Evolutionary conservation across 2,329 filamentous ascomycete species (phyloP), one percentile per base, ranked within the genome.

Genomic region (Colletotrichum godetiae): DNA sequence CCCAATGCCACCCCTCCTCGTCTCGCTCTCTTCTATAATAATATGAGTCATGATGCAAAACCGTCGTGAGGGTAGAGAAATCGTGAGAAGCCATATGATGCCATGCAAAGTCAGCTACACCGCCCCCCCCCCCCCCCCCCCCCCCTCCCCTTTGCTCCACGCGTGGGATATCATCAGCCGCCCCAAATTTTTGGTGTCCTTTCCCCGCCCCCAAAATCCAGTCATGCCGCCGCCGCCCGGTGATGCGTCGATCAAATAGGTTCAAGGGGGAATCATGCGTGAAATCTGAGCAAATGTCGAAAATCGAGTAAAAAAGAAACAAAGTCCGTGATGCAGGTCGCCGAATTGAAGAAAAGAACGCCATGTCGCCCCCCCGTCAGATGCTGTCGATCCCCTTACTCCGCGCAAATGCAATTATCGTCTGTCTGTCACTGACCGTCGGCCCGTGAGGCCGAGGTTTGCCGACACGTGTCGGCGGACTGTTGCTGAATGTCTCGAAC

Each of bases 391-490:
- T 24, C 52, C 60, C 15, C 42, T 59, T 69, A 55, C 67, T 67
- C 70, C 70, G 31, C n/a, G 67, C 49, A 37, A 61, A 73, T 73
- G 70, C 70, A 57, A 11, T 58, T 31, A 31, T 68, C 42, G n/a
- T 68, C 46, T 22, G n/a, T 68, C 33, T 22, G 61, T 66, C 29
- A 35, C 35, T 70, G 27, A 31, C 27, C 22, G 52, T 52, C 70
- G 70, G 70, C 60, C 67, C 70, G 70, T 27, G 56, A 65, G 67
- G 60, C 70, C 70, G 70, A 70, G 27, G 19, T 56, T 70, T 70
- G 69, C 69, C 69, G 69, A 53, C 46, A 13, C 33, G 33, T 49
- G 59, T 64, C 70, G 66, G 70, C 67, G 52, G 46, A 46, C 60
- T 57, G 70, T 64, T 59, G 69, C 29, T 72, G 52, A 31, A 56